Percentiles rank a stretch among this genome's conserved stretches.
phyloP scores from a whole-genome alignment of 305 asterid species.

The Rubia peregrina region DNA sequence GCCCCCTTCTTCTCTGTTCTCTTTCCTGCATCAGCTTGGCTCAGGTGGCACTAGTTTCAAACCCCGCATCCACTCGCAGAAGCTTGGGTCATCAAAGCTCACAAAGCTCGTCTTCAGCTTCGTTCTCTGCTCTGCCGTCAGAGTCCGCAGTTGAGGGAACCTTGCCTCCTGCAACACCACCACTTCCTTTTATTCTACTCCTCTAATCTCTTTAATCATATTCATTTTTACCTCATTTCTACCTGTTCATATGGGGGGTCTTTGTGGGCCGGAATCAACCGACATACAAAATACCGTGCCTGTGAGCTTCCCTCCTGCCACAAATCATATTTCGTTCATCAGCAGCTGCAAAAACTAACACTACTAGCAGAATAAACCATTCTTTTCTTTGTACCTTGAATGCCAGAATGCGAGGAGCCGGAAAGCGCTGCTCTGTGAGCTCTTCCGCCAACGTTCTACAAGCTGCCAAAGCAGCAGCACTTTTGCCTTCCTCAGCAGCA shows the following conservation, averaged over 20 bases:
- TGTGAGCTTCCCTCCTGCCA: conserved; percentile 97
- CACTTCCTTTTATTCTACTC: background rate
- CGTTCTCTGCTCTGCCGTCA: conserved; percentile 67
- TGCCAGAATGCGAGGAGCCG: conserved; percentile 97
- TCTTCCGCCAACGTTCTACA: conserved; percentile 98
- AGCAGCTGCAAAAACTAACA: background rate
- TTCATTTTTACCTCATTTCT: background rate
- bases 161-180: conserved; percentile 66
- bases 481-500: conserved; percentile 73
- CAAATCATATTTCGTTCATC: conserved; percentile 11
- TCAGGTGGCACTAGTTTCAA: conserved; percentile 81
- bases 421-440: conserved; percentile 87
- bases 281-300: conserved; percentile 91
- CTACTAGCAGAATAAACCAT: too few relatives aligned
- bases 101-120: conserved; percentile 82
- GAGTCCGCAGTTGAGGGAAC: conserved; percentile 82
- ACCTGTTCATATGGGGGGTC: conserved; percentile 98
- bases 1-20: too few relatives aligned
- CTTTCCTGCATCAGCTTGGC: conserved; percentile 31
- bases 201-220: too few relatives aligned
- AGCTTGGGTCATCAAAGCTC: conserved; percentile 90
- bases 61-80: conserved; percentile 92
- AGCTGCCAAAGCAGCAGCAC: conserved; percentile 97
- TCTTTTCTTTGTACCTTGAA: conserved; percentile 48
- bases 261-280: conserved; percentile 88